phyloP scores from a whole-genome alignment of 2,329 filamentous ascomycete species.

The Venturia carpophila region DNA sequence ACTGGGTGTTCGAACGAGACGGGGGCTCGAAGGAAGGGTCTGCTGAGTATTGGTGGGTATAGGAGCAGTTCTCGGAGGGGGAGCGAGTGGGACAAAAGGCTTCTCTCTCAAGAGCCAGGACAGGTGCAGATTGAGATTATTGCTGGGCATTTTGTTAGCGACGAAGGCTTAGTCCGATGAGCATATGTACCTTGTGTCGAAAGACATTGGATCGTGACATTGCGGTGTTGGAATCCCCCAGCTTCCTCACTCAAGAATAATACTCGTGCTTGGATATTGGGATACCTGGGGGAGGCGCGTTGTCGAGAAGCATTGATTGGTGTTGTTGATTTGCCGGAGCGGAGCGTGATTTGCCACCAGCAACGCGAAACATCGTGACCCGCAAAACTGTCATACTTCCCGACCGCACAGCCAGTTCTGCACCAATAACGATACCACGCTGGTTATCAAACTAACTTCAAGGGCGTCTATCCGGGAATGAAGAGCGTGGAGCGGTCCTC shows the following conservation, averaged over 20 bases:
- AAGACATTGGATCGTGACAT: conserved; percentile 14
- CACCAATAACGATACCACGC: not conserved
- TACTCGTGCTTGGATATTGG: not conserved
- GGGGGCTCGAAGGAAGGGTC: not conserved
- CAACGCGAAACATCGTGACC: not conserved
- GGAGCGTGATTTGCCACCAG: not conserved
- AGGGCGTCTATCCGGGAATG: too few species aligned
- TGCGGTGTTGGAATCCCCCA: not conserved
- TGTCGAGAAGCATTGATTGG: not conserved
- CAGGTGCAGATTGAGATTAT: conserved; percentile 43
- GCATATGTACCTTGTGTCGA: conserved; percentile 2
- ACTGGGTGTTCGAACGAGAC: not conserved
- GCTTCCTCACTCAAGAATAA: not conserved
- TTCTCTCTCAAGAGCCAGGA: conserved; percentile 41
- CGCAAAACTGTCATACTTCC: not conserved
- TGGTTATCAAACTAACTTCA: too few species aligned
- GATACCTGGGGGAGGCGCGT: not conserved
- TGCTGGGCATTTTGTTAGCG: conserved; percentile 19
- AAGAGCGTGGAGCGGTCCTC: too few species aligned
- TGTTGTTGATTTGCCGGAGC: not conserved
- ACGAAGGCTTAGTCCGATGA: not conserved
- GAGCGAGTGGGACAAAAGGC: conserved; percentile 36
- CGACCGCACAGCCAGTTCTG: not conserved
- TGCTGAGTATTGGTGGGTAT: conserved; percentile 20
- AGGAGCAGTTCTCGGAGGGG: conserved; percentile 23